These are phyloP conservation scores for Ramichloridium luteum DNA, from an alignment of 2,329 filamentous ascomycete genomes.

Conservation along the genomic window DNA sequence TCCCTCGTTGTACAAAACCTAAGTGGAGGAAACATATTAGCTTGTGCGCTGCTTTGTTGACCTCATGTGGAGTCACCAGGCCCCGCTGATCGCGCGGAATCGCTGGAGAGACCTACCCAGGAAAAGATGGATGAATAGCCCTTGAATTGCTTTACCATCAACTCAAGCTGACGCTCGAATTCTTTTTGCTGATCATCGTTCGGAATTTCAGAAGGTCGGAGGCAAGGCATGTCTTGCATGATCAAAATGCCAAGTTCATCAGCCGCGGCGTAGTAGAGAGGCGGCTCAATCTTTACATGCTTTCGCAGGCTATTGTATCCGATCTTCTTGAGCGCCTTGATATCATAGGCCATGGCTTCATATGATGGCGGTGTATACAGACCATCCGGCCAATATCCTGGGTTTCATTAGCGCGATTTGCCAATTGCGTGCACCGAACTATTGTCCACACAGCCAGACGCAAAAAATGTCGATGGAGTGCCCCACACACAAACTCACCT, in stretches of 20 bases:
- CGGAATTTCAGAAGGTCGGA: slow-evolving; percentile 31
- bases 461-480: too few species aligned
- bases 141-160: slow-evolving; percentile 51
- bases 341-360: slow-evolving; percentile 56
- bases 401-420: too few species aligned
- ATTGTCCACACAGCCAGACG: too few species aligned
- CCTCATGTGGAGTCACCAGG: too few species aligned
- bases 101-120: too few species aligned
- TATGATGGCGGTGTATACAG: slow-evolving; percentile 51
- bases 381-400: slow-evolving; percentile 64
- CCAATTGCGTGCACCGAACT: too few species aligned
- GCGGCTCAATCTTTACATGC: slow-evolving; percentile 53
- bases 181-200: slow-evolving; percentile 45
- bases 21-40: too few species aligned
- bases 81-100: too few species aligned
- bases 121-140: slow-evolving; percentile 53
- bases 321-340: slow-evolving; percentile 50
- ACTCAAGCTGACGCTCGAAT: slow-evolving; percentile 50
- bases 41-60: too few species aligned
- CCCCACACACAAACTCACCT: too few species aligned
- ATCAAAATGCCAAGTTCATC: slow-evolving; percentile 54
- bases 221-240: slow-evolving; percentile 60
- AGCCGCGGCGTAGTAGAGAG: slow-evolving; percentile 55
- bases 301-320: slow-evolving; percentile 62
- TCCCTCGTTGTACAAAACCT: slow-evolving; percentile 60